phyloP scores from a whole-genome alignment of 2,329 filamentous ascomycete species.

The Ophiosphaerella narmari region DNA sequence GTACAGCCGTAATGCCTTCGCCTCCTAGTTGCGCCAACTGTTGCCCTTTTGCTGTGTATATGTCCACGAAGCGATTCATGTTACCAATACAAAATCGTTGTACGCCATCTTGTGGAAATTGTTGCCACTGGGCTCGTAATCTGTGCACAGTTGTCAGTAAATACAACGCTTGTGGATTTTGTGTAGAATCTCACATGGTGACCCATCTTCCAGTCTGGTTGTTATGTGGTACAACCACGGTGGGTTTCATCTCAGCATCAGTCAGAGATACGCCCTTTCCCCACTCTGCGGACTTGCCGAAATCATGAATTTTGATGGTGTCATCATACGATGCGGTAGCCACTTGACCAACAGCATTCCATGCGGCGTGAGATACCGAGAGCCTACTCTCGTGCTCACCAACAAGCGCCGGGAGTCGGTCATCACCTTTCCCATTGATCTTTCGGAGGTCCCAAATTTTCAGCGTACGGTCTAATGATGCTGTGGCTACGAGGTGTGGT shows the following conservation, averaged over 20 bases:
- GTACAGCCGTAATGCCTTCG: constrained; percentile 91
- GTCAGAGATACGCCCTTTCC: constrained; percentile 63
- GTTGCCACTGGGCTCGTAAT: constrained; percentile 87
- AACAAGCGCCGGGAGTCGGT: constrained; percentile 68
- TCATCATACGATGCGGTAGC: constrained; percentile 96
- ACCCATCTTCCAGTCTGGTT: constrained; percentile 97
- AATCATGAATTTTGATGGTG: constrained; percentile 89
- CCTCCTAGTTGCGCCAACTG: constrained; percentile 88
- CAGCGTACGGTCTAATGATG: constrained; percentile 84
- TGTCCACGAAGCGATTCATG: constrained; percentile 96
- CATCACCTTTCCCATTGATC: constrained; percentile 66
- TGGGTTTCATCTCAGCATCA: constrained; percentile 69
- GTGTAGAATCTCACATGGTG: constrained; percentile 63
- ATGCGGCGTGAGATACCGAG: constrained; percentile 90
- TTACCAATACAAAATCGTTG: constrained; percentile 93
- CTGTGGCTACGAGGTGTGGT: constrained; percentile 84
- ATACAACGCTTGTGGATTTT: background rate
- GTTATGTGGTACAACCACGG: constrained; percentile 76
- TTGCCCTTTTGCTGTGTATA: constrained; percentile 80
- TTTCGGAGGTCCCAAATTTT: constrained; percentile 93
- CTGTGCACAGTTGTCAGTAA: constrained; percentile 42
- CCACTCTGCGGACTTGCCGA: constrained; percentile 55
- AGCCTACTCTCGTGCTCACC: constrained; percentile 82
- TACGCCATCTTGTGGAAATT: constrained; percentile 73
- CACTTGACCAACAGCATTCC: constrained; percentile 81